A percentile compares a stretch with the other conserved stretches of the same genome.
These are phyloP conservation scores for Ophiostoma sp. DNA, from an alignment of 2,329 filamentous ascomycete genomes.

Conservation along the genomic window DNA sequence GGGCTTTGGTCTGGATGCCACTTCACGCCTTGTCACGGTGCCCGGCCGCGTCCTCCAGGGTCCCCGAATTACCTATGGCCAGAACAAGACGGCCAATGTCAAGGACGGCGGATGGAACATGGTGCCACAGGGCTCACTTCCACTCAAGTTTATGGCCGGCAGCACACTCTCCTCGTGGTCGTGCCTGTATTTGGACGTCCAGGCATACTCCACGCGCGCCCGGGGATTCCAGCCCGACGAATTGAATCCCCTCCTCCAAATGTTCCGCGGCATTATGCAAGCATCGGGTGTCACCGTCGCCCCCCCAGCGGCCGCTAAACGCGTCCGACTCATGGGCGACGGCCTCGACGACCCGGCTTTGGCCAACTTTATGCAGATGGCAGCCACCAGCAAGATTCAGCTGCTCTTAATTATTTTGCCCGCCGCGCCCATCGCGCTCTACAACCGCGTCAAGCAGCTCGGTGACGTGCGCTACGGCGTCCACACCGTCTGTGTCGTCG, in stretches of 20 bases:
- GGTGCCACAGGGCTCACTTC: slow-evolving; percentile 34
- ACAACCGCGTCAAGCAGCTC: slow-evolving; percentile 58
- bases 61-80: slow-evolving; percentile 49
- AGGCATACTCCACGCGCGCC: slow-evolving; percentile 4
- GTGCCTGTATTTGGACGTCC: slow-evolving; percentile 33
- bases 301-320: neutral
- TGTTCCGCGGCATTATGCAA: slow-evolving; percentile 22
- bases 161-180: slow-evolving; percentile 46
- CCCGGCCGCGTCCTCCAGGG: slow-evolving; percentile 57
- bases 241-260: neutral
- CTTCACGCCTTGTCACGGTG: slow-evolving; percentile 59
- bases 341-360: slow-evolving; percentile 20
- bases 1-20: slow-evolving; percentile 52
- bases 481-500: slow-evolving; percentile 58
- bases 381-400: slow-evolving; percentile 5
- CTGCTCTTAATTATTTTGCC: slow-evolving; percentile 55
- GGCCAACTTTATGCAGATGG: neutral
- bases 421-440: slow-evolving; percentile 45
- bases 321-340: neutral
- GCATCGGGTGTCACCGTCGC: slow-evolving; percentile 27
- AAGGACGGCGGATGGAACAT: slow-evolving; percentile 61
- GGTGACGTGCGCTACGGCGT: slow-evolving; percentile 60
- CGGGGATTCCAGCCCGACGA: neutral
- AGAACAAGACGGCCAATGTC: slow-evolving; percentile 32
- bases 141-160: slow-evolving; percentile 48